Conservation (phyloP, 768 basidiomycete species). For the Tulasnella sp. region DNA sequence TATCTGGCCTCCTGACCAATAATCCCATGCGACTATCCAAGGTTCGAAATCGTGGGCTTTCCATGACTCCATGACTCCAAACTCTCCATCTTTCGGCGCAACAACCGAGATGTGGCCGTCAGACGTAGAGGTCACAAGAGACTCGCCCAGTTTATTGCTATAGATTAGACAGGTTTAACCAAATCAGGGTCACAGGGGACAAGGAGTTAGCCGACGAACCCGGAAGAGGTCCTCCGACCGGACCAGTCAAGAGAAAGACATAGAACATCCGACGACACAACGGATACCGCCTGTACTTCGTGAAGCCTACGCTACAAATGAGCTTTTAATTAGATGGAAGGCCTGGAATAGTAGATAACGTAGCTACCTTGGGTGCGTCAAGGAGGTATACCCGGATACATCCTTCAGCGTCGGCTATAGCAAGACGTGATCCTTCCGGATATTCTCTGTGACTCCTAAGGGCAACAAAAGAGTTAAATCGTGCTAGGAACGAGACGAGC, state of each 20-base stretch:
- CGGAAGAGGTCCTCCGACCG: slow-evolving; percentile 47
- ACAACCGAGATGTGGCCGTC: slow-evolving; percentile 68
- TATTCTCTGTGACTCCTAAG: slow-evolving; percentile 24
- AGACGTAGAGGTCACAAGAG: slow-evolving; percentile 75
- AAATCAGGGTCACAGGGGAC: not conserved
- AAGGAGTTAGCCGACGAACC: not conserved
- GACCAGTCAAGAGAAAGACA: slow-evolving; percentile 96
- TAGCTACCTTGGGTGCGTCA: slow-evolving; percentile 47
- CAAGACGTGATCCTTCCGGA: slow-evolving; percentile 48
- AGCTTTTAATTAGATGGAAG: not conserved
- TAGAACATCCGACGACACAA: slow-evolving; percentile 52
- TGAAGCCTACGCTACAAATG: slow-evolving; percentile 31
- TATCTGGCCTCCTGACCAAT: slow-evolving; percentile 65
- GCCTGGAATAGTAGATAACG: not conserved
- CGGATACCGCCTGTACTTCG: slow-evolving; percentile 33
- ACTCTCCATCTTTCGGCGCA: slow-evolving; percentile 42
- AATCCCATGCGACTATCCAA: slow-evolving; percentile 90
- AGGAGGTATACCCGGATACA: slow-evolving; percentile 62
- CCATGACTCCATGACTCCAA: slow-evolving; percentile 60
- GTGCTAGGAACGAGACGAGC: slow-evolving; percentile 17
- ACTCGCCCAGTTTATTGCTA: not conserved
- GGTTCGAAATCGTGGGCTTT: slow-evolving; percentile 89
- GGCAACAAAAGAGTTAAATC: slow-evolving; percentile 22
- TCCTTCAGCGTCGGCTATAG: slow-evolving; percentile 83
- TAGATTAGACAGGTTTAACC: not conserved